Evolutionary conservation across 140 eudicot species (phyloP).

Genomic region (Stevia rebaudiana): DNA sequence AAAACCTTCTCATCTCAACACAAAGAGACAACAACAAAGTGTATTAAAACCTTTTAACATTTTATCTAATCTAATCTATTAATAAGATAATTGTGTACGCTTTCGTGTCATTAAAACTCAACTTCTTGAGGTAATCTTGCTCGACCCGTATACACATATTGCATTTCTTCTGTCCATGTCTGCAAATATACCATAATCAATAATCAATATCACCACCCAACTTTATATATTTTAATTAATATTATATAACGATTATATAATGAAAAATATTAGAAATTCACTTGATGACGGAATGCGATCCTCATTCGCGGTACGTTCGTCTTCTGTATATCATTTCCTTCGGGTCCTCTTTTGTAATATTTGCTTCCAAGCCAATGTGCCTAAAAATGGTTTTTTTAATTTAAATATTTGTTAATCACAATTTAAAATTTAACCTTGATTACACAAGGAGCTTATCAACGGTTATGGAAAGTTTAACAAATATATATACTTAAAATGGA

Average conservation of each 20-base stretch:
- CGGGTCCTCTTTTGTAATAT: constrained; percentile 66
- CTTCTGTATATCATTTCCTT: constrained; percentile 92
- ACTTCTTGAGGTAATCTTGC: constrained; percentile 68
- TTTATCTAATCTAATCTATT: background rate
- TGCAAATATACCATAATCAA: constrained; percentile 34
- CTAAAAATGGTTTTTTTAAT: background rate
- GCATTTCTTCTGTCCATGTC: constrained; percentile 98
- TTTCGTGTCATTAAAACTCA: constrained; percentile 27
- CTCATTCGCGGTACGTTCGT: constrained; percentile 79
- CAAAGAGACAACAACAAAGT: background rate
- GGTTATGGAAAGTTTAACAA: too few relatives aligned
- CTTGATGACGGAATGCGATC: constrained; percentile 79
- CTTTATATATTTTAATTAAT: too few relatives aligned
- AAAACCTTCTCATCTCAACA: too few relatives aligned
- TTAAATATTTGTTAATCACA: background rate
- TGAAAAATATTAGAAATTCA: background rate
- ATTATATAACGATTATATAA: too few relatives aligned
- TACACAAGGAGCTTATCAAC: background rate
- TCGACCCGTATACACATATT: constrained; percentile 65
- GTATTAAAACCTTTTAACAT: background rate
- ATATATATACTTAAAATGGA: too few relatives aligned
- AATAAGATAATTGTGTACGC: too few relatives aligned
- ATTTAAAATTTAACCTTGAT: background rate
- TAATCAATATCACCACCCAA: too few relatives aligned
- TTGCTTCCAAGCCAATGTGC: constrained; percentile 81